These are phyloP conservation scores for Fusarium duplospermum DNA, from an alignment of 2,329 filamentous ascomycete species.

Conservation along the genomic window DNA sequence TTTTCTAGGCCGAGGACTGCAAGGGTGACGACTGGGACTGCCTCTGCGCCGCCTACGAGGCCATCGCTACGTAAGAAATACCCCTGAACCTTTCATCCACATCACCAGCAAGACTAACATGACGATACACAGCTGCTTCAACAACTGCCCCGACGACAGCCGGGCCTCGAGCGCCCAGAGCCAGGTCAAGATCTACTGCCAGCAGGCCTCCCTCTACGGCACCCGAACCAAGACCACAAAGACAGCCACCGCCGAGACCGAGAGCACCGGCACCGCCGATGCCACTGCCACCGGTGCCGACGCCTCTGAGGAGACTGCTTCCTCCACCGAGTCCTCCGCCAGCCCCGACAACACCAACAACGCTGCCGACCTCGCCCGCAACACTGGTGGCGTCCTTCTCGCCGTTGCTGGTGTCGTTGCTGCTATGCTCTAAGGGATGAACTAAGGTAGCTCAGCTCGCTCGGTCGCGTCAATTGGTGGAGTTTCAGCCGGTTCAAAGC, in stretches of 20 bases:
- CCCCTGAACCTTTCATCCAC: not conserved
- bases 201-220: slow-evolving; percentile 57
- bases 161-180: slow-evolving; percentile 49
- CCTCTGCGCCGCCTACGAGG: slow-evolving; percentile 58
- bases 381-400: slow-evolving; percentile 50
- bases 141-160: slow-evolving; percentile 66
- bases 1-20: slow-evolving; percentile 52
- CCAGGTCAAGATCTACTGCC: slow-evolving; percentile 59
- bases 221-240: slow-evolving; percentile 46
- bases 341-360: slow-evolving; percentile 39
- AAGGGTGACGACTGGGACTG: slow-evolving; percentile 57
- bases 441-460: not conserved
- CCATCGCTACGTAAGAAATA: slow-evolving; percentile 59
- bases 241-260: slow-evolving; percentile 35
- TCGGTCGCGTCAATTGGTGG: slow-evolving; percentile 5
- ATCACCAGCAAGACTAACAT: slow-evolving; percentile 8
- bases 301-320: slow-evolving; percentile 30
- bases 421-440: slow-evolving; percentile 49
- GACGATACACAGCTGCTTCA: slow-evolving; percentile 58
- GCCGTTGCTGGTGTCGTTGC: slow-evolving; percentile 54
- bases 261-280: slow-evolving; percentile 27
- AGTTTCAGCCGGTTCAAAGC: slow-evolving; percentile 14
- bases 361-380: slow-evolving; percentile 47
- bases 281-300: slow-evolving; percentile 35
- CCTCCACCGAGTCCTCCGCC: slow-evolving; percentile 31